Evolutionary conservation across 2,329 filamentous ascomycete species (phyloP).

Genomic region (Dothistroma septosporum): DNA sequence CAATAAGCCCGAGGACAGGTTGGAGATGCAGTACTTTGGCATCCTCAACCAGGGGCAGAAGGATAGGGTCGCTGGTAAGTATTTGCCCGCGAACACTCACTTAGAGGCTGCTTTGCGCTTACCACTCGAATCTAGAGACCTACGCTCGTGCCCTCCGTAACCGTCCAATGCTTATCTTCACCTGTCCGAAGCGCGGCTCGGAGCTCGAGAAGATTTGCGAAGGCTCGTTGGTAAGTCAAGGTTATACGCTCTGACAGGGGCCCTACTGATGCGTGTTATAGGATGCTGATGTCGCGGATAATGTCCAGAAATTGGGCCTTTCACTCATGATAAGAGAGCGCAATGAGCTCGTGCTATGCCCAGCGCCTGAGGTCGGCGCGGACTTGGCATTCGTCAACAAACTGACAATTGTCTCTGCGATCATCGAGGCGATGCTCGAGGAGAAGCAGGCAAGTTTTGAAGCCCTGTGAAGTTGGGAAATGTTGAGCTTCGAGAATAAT

Average conservation of each 20-base stretch:
- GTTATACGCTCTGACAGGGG: background rate
- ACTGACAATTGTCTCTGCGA: background rate
- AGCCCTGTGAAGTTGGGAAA: background rate
- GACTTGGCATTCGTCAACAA: background rate
- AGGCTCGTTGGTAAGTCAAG: background rate
- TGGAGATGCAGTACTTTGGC: background rate
- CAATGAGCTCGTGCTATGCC: background rate
- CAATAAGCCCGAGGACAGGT: background rate
- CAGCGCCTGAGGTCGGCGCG: background rate
- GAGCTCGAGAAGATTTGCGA: background rate
- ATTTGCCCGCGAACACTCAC: background rate
- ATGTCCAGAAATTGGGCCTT: background rate
- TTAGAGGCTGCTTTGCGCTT: background rate
- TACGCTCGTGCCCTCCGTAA: background rate
- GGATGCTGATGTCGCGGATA: background rate
- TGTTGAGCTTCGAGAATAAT: background rate
- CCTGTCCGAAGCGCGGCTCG: background rate
- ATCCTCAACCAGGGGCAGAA: background rate
- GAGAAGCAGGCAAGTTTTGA: background rate
- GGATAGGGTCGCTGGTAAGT: background rate
- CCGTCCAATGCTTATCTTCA: background rate
- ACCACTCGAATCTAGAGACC: background rate
- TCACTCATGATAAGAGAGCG: background rate
- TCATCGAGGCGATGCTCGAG: background rate
- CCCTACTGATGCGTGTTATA: background rate